phyloP scores from a whole-genome alignment of 1,139 yeast genomes.

The Protomyces gravidus region DNA sequence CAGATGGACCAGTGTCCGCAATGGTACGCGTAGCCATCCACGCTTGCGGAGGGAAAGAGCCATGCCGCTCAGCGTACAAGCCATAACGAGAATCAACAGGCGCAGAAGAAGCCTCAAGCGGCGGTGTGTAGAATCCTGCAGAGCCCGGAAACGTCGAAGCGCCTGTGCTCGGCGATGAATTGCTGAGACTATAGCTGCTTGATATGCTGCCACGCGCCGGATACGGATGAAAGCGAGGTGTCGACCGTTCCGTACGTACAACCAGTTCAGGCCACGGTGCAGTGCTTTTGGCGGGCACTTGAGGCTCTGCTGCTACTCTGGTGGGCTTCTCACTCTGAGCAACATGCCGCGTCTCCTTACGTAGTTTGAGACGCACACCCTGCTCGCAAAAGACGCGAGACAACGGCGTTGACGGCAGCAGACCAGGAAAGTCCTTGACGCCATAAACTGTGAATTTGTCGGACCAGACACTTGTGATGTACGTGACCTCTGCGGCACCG shows the following conservation, averaged over 20 bases:
- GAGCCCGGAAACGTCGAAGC: not conserved
- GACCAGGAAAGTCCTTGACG: slow-evolving; percentile 43
- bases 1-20: not conserved
- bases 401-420: slow-evolving; percentile 28
- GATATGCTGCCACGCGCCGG: not conserved
- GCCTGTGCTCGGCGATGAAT: not conserved
- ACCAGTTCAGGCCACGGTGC: not conserved
- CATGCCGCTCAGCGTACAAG: not conserved
- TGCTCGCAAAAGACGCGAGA: slow-evolving; percentile 23
- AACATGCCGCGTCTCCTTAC: slow-evolving; percentile 2
- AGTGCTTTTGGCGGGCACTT: not conserved
- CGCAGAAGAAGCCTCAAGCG: not conserved
- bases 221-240: not conserved
- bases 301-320: too few relatives aligned
- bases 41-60: not conserved
- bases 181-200: not conserved
- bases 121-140: not conserved
- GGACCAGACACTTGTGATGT: slow-evolving; percentile 35
- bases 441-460: slow-evolving; percentile 41
- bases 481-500: not conserved
- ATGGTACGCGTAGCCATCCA: not conserved
- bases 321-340: not conserved
- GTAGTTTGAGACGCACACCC: slow-evolving; percentile 22
- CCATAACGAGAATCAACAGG: not conserved
- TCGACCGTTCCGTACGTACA: not conserved